Evolutionary conservation across 192 early-diverging fungal genomes (phyloP).

Genomic region (Helicostylum pulchrum): DNA sequence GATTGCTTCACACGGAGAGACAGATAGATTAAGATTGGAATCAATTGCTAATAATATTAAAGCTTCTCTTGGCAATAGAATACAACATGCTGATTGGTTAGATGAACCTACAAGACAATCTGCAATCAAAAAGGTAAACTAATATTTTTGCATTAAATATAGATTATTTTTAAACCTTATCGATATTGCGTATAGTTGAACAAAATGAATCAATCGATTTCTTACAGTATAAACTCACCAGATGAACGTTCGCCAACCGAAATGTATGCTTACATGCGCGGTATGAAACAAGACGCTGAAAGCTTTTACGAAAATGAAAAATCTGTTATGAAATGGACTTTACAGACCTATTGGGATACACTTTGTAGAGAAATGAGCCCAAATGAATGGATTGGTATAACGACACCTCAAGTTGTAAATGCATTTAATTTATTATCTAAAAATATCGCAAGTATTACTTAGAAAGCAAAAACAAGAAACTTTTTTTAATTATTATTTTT

Average conservation of each 20-base stretch:
- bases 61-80: conserved; percentile 25
- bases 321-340: conserved; percentile 41
- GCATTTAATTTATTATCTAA: conserved; percentile 17
- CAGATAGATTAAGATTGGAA: conserved; percentile 38
- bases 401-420: conserved; percentile 6
- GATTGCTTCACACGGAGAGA: conserved; percentile 40
- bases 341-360: conserved; percentile 15
- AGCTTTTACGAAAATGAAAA: conserved; percentile 67
- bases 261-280: neutral
- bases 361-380: conserved; percentile 26
- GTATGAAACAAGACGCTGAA: neutral
- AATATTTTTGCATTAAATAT: neutral
- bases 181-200: neutral
- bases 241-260: conserved; percentile 32
- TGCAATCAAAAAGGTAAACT: conserved; percentile 38
- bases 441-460: conserved; percentile 7
- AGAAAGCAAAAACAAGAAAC: neutral
- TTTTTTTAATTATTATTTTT: neutral
- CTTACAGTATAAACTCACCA: conserved; percentile 57
- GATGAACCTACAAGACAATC: conserved; percentile 38
- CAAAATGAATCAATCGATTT: conserved; percentile 20
- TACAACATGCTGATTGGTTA: conserved; percentile 43
- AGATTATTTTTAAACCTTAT: neutral
- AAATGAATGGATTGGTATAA: conserved; percentile 8
- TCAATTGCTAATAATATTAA: conserved; percentile 39